phyloP scores from a whole-genome alignment of 169 alveolate species.

The Perkinsus olseni region DNA sequence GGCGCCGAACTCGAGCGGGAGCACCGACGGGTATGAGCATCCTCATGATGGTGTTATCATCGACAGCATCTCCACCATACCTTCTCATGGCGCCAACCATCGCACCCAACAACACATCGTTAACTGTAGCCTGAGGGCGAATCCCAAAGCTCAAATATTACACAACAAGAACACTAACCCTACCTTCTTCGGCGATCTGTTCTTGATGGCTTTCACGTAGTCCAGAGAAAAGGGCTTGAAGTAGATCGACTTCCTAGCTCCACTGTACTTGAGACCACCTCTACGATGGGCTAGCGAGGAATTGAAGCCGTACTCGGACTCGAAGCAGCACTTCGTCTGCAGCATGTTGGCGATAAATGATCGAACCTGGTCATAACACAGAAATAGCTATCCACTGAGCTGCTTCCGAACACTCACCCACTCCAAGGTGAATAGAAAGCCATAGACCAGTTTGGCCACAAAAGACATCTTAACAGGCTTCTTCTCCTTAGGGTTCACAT shows the following conservation, averaged over 20 bases:
- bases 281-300: neutral
- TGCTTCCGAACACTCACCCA: neutral
- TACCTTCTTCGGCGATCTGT: neutral
- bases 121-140: neutral
- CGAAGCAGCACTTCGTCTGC: neutral
- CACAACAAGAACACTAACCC: too few species aligned
- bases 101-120: neutral
- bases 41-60: neutral
- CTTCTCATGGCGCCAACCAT: neutral
- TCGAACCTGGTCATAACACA: neutral
- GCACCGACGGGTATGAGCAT: neutral
- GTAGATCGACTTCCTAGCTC: neutral
- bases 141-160: too few species aligned
- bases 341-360: neutral
- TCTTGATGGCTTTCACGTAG: neutral
- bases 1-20: neutral
- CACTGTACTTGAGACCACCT: neutral
- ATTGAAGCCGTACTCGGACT: neutral
- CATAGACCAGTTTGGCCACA: neutral
- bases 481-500: neutral
- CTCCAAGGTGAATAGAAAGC: neutral
- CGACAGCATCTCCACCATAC: neutral
- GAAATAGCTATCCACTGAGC: neutral
- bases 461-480: neutral
- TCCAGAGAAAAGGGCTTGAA: neutral